These are phyloP conservation scores for Fusarium longipes DNA, from an alignment of 2,329 filamentous ascomycete species.

Conservation along the genomic window DNA sequence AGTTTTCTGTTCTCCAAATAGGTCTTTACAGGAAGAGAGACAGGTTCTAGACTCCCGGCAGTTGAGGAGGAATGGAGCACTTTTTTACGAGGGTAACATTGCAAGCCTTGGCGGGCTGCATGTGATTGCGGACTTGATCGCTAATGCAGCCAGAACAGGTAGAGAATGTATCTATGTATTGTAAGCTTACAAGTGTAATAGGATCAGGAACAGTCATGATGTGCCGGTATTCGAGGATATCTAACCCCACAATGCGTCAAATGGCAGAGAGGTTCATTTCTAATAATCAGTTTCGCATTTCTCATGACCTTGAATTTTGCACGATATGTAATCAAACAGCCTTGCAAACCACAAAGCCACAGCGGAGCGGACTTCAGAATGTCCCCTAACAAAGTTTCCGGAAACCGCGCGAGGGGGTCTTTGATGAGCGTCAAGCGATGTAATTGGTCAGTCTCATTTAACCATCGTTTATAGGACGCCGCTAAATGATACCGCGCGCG, in stretches of 20 bases:
- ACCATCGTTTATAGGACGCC: background rate
- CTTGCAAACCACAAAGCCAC: background rate
- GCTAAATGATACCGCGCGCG: slow-evolving; percentile 10
- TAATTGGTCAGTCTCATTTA: background rate
- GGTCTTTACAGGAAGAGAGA: background rate
- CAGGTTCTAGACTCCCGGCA: background rate
- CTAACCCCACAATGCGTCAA: background rate
- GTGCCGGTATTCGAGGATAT: background rate
- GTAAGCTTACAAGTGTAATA: background rate
- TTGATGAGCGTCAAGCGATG: slow-evolving; percentile 1
- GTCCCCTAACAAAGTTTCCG: background rate
- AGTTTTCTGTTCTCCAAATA: background rate
- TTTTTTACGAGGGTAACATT: background rate
- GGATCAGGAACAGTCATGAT: background rate
- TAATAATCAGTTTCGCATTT: background rate
- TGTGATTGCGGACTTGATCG: background rate
- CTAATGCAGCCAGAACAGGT: background rate
- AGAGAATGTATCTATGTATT: background rate
- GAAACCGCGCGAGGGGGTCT: slow-evolving; percentile 1
- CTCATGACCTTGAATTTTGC: background rate
- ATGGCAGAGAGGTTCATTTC: background rate
- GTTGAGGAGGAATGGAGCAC: background rate
- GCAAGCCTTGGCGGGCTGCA: background rate
- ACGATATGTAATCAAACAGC: background rate
- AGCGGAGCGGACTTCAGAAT: background rate